Base-by-base conservation (phyloP, 345 rosid genomes). In the Citrus unshiu region DNA sequence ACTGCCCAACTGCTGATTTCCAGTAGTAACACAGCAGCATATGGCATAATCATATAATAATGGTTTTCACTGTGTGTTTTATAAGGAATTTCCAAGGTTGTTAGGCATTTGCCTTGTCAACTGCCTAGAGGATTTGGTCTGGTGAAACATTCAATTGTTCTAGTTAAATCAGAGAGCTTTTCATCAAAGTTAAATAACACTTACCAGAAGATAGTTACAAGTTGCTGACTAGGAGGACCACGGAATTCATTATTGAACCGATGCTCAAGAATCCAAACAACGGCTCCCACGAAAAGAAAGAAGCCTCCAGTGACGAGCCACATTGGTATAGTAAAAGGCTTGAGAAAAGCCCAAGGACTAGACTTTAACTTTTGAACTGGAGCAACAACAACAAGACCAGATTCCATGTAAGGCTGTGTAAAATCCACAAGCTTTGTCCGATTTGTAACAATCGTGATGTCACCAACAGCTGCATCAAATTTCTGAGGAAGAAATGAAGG, bases 231-330 rank as follows among this genome's bases (percentile, higher is more conserved):
- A 14, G 98, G 99, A 54, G 97, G 79, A 62, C 99, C 98, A 0
- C 97, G 97, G 80, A 96, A 96, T 51, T 96, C 99, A 6, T 69
- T 83, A 72, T 96, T 96, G 79, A 86, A 77, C 49, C 97, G 91
- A 72, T 96, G 99, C 83, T 96, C 99, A 27, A 96, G 98, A 85
- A 96, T 93, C 99, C 99, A 96, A 73, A 96, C 93, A 30, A 93
- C 95, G 56, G 91, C 91, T 82, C 99, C 98, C 67, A 96, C 97
- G 1, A 85, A 86, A 78, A 93, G 95, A 84, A 96, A 96, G 84
- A 91, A 88, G 57, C 77, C 89, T 22, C 85, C 97, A 0, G 98
- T 96, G 79, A 96, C 97, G 8, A 82, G 85, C 98, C 99, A 95
- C 99, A 96, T 96, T 73, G 86, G 86, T 34, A 84, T 2, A 2